phyloP scores from a whole-genome alignment of 148 eudicot genomes.

The Chenopodium album region DNA sequence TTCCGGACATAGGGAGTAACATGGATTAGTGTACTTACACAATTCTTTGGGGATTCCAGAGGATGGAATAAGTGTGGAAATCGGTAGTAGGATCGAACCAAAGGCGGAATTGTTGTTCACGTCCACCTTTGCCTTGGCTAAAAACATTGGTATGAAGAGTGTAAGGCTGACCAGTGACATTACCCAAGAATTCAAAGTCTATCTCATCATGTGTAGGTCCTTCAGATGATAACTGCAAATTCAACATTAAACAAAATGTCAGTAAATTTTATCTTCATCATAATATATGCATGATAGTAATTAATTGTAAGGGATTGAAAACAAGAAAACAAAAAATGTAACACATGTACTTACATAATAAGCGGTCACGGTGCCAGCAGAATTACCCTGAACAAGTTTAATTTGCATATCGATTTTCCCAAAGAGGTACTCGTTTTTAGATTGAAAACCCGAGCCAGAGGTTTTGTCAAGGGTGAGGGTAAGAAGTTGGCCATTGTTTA shows the following conservation, averaged over 20 bases:
- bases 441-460: constrained; percentile 36
- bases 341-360: constrained; percentile 26
- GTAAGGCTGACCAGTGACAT: constrained; percentile 35
- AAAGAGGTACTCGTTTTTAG: constrained; percentile 30
- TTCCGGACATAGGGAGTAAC: not conserved
- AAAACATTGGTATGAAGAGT: constrained; percentile 38
- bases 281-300: not conserved
- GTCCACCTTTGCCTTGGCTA: constrained; percentile 34
- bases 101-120: constrained; percentile 42
- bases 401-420: constrained; percentile 37
- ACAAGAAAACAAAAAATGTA: not conserved
- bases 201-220: constrained; percentile 37
- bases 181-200: constrained; percentile 40
- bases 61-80: constrained; percentile 44
- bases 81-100: constrained; percentile 39
- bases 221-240: constrained; percentile 33
- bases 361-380: constrained; percentile 39
- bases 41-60: constrained; percentile 43
- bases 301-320: not conserved
- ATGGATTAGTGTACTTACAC: constrained; percentile 21
- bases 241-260: not conserved
- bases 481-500: constrained; percentile 32
- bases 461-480: constrained; percentile 28
- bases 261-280: not conserved
- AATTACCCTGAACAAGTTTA: constrained; percentile 35